A percentile compares a stretch with the other conserved stretches of the same genome.
phyloP scores from a whole-genome alignment of 2,329 filamentous ascomycete genomes.

The Alternaria novae-zelandiae region DNA sequence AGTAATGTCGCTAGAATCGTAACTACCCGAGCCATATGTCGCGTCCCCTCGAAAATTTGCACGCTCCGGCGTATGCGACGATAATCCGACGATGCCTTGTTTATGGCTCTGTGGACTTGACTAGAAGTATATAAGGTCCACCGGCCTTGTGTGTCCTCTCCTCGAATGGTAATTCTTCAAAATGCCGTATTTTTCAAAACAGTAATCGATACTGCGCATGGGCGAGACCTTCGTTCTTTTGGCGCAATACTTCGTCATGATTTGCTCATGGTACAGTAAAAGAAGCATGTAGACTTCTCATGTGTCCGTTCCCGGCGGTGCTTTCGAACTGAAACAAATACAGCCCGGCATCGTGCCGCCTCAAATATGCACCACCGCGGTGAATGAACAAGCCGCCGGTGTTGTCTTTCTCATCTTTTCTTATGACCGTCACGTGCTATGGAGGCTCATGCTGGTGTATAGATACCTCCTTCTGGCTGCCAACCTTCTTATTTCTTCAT shows the following conservation, averaged over 20 bases:
- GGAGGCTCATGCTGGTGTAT: not conserved
- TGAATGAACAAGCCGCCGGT: not conserved
- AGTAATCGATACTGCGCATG: not conserved
- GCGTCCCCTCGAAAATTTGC: not conserved
- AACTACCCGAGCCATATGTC: not conserved
- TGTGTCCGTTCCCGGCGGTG: not conserved
- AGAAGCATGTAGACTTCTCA: not conserved
- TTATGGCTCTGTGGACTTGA: not conserved
- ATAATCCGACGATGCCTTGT: not conserved
- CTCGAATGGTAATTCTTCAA: not conserved
- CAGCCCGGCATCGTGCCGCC: no score
- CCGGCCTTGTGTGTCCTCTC: not conserved
- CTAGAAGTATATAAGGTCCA: fast-evolving
- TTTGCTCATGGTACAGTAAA: not conserved
- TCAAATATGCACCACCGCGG: not conserved
- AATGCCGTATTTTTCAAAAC: not conserved
- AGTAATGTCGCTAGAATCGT: not conserved
- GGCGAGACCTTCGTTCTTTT: not conserved
- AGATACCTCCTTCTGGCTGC: not conserved
- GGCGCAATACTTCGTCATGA: not conserved
- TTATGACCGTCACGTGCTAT: not conserved
- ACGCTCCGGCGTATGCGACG: not conserved
- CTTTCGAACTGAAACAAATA: no score
- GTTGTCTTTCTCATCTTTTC: not conserved
- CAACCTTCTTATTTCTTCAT: not conserved